Percentiles rank a stretch among this genome's conserved stretches.
Conservation (phyloP, 768 basidiomycete genomes). For the Boletus rubropictus region DNA sequence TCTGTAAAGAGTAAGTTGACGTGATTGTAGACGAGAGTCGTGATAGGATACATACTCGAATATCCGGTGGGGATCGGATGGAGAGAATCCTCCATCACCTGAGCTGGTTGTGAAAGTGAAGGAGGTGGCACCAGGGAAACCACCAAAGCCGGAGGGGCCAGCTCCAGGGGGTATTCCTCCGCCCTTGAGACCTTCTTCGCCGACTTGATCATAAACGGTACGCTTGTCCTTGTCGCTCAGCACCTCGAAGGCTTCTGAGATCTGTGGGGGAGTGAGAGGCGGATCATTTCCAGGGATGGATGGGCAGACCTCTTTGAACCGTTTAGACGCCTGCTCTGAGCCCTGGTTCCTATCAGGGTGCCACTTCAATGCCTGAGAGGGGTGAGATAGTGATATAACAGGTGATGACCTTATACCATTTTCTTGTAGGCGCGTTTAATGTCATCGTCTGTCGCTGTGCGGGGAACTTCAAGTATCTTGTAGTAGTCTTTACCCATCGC, state of each 20-base stretch:
- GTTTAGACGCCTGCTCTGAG: conserved; percentile 77
- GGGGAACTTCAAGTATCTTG: conserved; percentile 68
- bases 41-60: conserved; percentile 62
- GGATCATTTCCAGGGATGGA: no score
- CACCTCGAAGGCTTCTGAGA: conserved; percentile 95
- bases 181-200: conserved; percentile 90
- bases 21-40: not conserved
- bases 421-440: conserved; percentile 97
- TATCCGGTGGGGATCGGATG: conserved; percentile 79
- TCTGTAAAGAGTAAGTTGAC: conserved; percentile 32
- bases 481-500: conserved; percentile 83
- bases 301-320: conserved; percentile 79
- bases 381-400: not conserved
- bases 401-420: conserved; percentile 51
- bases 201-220: conserved; percentile 85
- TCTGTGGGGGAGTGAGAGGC: conserved; percentile 36
- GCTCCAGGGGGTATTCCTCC: conserved; percentile 52
- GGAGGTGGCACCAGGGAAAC: conserved; percentile 45
- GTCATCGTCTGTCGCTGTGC: conserved; percentile 71
- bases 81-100: conserved; percentile 53
- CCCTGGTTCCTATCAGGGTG: conserved; percentile 90
- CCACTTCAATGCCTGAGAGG: conserved; percentile 76
- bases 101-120: conserved; percentile 56
- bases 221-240: conserved; percentile 85
- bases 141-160: conserved; percentile 36